Base-by-base conservation (phyloP, 2,329 filamentous ascomycete genomes). In the Ophiostoma pallidulum region DNA sequence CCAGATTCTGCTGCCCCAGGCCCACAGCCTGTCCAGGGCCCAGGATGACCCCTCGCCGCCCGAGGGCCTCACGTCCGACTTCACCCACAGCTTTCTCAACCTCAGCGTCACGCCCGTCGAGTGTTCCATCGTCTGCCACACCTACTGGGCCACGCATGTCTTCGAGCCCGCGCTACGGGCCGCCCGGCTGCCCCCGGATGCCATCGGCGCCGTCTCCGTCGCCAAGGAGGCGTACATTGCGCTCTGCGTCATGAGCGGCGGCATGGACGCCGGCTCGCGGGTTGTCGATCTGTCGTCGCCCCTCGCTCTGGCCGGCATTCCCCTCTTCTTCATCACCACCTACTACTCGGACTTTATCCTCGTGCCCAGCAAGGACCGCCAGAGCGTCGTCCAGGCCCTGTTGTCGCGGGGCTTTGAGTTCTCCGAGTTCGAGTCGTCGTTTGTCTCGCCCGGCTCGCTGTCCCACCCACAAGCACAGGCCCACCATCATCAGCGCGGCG, bases 311-410 rank as follows among this genome's bases (percentile, higher is more conserved):
- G 91, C 91, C 42, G 87, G 88, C 57, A 92, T 97, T 45, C 86
- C 91, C 45, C 94, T 98, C 60, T 96, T 97, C 72, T 97, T 97
- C 74, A 94, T 96, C 63, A 96, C 91, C 4, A 96, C 89, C 28
- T 98, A 97, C 66, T 97, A 94, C 66, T 92, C 86, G 29, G 91
- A 98, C 68, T 97, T 95, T 66, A 94, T 98, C 57, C 75, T 97
- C 31, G 88, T 96, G 1, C 90, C 92, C 1, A 74, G 74, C 45
- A 85, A 82, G 60, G 80, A 84, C 58, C 80, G 84, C 43, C 69
- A 76, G 22, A 82, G 81, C 33, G 90, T 97, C 41, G 79, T 88
- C 29, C 73, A 80, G 49, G 84, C 88, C 0, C 72, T 97, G 5
- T 74, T 91, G 51, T 77, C 81, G 16, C 79, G 84, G 40, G 89